Conservation (phyloP, 192 early-diverging fungal species). For the Allomyces arbusculus region DNA sequence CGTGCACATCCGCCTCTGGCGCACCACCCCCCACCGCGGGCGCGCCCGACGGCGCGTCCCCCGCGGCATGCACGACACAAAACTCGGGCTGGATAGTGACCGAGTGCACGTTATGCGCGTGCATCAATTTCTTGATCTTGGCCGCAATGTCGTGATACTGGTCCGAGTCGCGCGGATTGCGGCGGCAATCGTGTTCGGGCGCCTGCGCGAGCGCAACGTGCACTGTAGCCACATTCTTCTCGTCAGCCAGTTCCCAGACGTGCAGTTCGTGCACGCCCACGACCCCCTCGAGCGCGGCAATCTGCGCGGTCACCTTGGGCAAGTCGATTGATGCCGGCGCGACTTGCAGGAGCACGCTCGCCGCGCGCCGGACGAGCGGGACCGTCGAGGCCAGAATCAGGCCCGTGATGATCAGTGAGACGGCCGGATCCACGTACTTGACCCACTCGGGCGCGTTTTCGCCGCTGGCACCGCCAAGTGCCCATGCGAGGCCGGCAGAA, state of each 20-base stretch:
- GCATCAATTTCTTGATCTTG: constrained; percentile 54
- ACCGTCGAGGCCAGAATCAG: constrained; percentile 38
- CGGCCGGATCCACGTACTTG: constrained; percentile 63
- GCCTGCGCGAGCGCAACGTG: constrained; percentile 48
- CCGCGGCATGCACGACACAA: background rate
- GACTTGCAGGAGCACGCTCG: constrained; percentile 60
- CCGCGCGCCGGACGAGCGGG: constrained; percentile 46
- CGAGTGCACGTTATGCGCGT: constrained; percentile 61
- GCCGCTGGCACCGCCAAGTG: constrained; percentile 30
- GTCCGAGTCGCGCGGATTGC: background rate
- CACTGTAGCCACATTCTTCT: constrained; percentile 59
- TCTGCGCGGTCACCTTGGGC: constrained; percentile 34
- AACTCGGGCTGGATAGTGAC: constrained; percentile 87
- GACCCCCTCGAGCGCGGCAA: constrained; percentile 40
- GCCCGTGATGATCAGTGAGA: constrained; percentile 40
- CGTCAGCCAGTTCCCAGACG: constrained; percentile 77
- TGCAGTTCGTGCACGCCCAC: constrained; percentile 73
- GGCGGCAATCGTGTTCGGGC: constrained; percentile 7
- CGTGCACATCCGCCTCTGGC: too few species aligned
- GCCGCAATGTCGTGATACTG: constrained; percentile 49
- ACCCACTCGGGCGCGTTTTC: background rate
- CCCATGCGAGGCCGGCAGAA: constrained; percentile 15
- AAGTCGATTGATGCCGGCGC: constrained; percentile 47
- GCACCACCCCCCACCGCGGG: too few species aligned
- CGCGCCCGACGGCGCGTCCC: too few species aligned